Percentiles rank a stretch among this genome's conserved stretches.
Evolutionary conservation across 768 basidiomycete species (phyloP).

Genomic region (Psilocybe tampanensis): DNA sequence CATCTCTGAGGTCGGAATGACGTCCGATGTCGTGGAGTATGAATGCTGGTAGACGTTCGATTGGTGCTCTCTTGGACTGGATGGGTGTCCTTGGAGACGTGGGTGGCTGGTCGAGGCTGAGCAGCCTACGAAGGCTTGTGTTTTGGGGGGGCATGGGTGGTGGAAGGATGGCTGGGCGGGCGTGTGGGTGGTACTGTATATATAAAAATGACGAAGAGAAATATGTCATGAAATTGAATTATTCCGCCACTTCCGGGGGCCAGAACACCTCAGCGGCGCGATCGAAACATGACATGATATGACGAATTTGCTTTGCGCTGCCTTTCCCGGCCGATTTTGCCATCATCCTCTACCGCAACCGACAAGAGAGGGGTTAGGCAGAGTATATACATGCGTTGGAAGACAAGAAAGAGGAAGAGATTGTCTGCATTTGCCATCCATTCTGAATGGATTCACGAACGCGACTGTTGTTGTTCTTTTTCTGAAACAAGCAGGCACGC

Average conservation of each 20-base stretch:
- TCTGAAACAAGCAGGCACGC: no score
- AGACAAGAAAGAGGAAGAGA: no score
- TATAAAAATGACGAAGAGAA: slow-evolving; percentile 12
- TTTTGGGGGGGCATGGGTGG: slow-evolving; percentile 10
- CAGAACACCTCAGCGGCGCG: not conserved
- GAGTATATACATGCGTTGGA: no score
- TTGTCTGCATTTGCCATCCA: no score
- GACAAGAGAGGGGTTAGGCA: no score
- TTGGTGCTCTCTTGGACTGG: slow-evolving; percentile 5
- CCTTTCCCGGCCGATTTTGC: no score
- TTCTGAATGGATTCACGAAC: no score
- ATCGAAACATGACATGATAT: not conserved
- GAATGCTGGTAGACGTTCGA: slow-evolving; percentile 18
- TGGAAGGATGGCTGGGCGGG: slow-evolving; percentile 3
- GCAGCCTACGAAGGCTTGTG: slow-evolving; percentile 12
- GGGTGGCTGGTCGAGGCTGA: slow-evolving; percentile 5
- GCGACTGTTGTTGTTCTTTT: no score
- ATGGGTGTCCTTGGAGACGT: slow-evolving; percentile 1
- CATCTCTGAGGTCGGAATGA: slow-evolving; percentile 25
- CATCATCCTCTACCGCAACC: no score
- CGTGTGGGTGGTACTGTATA: slow-evolving; percentile 3
- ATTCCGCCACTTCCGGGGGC: slow-evolving; percentile 12
- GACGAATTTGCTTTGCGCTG: no score
- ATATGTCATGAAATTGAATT: slow-evolving; percentile 12
- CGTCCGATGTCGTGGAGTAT: slow-evolving; percentile 29